phyloP scores from a whole-genome alignment of 2,329 filamentous ascomycete species.

The Periconia sp. region DNA sequence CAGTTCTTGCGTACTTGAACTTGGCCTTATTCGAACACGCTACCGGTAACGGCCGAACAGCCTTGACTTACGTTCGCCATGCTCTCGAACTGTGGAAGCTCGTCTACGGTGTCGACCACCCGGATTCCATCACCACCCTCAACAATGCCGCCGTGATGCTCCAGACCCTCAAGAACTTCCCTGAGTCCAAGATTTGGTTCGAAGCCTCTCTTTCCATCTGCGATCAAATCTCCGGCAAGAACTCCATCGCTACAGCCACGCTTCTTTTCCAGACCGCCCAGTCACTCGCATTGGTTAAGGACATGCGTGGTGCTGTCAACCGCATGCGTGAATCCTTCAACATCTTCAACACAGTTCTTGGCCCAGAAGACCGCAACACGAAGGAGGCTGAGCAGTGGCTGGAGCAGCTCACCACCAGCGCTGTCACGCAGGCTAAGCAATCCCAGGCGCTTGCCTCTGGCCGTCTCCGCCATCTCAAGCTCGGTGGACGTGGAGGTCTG shows the following conservation, averaged over 20 bases:
- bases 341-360: constrained; percentile 87
- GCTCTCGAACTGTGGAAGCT: constrained; percentile 95
- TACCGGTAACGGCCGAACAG: constrained; percentile 82
- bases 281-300: constrained; percentile 90
- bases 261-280: constrained; percentile 97
- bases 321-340: constrained; percentile 97
- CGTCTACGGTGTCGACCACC: constrained; percentile 90
- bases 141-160: constrained; percentile 99
- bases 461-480: constrained; percentile 70
- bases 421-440: constrained; percentile 91
- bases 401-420: constrained; percentile 92
- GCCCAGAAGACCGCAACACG: constrained; percentile 91
- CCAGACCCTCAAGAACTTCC: constrained; percentile 90
- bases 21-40: constrained; percentile 92
- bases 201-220: constrained; percentile 88
- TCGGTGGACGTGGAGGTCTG: constrained; percentile 58
- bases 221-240: constrained; percentile 83
- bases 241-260: constrained; percentile 90
- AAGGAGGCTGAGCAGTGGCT: constrained; percentile 98
- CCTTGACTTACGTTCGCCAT: constrained; percentile 87
- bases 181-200: constrained; percentile 95
- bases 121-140: constrained; percentile 96
- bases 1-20: constrained; percentile 93
- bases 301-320: constrained; percentile 86
- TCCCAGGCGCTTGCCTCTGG: constrained; percentile 80